These are phyloP conservation scores for Blastomyces silverae DNA, from an alignment of 2,329 filamentous ascomycete genomes.

Conservation along the genomic window DNA sequence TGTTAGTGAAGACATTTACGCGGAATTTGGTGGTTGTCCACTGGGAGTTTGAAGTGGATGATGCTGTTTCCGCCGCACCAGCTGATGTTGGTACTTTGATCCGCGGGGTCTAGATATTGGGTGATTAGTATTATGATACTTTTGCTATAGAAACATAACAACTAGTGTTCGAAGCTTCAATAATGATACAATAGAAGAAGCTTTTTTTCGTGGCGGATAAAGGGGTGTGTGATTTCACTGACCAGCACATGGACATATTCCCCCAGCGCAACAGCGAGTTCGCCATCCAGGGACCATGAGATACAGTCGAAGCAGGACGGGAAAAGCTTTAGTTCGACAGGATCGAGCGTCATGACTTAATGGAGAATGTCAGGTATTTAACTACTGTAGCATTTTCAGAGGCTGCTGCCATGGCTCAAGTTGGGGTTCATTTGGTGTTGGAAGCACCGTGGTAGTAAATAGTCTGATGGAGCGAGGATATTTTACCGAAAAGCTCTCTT, in stretches of 20 bases:
- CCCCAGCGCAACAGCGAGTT: constrained; percentile 51
- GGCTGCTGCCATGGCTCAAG: neutral
- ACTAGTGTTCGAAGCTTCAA: neutral
- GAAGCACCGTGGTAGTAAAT: no score
- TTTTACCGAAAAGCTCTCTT: no score
- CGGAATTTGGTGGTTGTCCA: constrained; percentile 42
- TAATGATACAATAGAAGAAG: neutral
- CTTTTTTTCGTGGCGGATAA: neutral
- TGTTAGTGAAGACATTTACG: constrained; percentile 47
- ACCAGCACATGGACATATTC: constrained; percentile 51
- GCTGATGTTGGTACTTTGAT: constrained; percentile 17
- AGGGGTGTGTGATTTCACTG: constrained; percentile 16
- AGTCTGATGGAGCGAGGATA: no score
- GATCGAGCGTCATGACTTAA: constrained; percentile 26
- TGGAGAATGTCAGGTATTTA: neutral
- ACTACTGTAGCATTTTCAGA: neutral
- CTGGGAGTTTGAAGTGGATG: constrained; percentile 17
- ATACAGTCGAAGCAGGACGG: constrained; percentile 49
- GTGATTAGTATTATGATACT: constrained; percentile 15
- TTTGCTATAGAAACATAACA: neutral
- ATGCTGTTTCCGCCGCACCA: constrained; percentile 3
- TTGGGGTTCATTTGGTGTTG: neutral
- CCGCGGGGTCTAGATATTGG: constrained; percentile 29
- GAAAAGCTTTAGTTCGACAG: constrained; percentile 41
- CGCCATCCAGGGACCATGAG: constrained; percentile 54